Evolutionary conservation across 2,329 filamentous ascomycete genomes (phyloP), one percentile per base, ranked within the genome.

Genomic region (Monilinia polystroma): DNA sequence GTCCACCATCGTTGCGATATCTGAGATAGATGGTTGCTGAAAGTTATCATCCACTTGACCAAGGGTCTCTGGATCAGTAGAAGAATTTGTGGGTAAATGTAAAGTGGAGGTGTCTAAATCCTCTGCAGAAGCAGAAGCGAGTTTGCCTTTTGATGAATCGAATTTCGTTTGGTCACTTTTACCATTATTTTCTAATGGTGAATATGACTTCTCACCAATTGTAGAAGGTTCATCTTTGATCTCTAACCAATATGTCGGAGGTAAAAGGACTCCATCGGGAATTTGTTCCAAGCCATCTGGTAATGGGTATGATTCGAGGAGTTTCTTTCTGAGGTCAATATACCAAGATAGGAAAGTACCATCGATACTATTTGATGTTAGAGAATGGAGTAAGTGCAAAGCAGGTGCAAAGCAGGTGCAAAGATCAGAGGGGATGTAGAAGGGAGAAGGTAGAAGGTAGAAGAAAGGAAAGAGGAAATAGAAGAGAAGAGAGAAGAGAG

Each of bases 281-380:
- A 98, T 90, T 18, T 91, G 90, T 45, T 84, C 76, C 52, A 90
- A 69, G 2, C 84, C 87, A n/a, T 82, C 77, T 0, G 90, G 87
- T 0, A 94, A 82, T 16, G 93, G 92, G 72, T 87, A 90, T 16
- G 84, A 78, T 62, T 87, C 81, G 29, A 92, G 78, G 16, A 98
- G 79, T 70, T 86, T 83, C 63, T 86, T 84, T 69, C 85, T 85
- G 49, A 99, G 82, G 54, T 83, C 84, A 5, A 87, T 81, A 23
- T 87, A 84, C 93, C 93, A 97, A 10, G 89, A 86, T 58, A 94
- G 79, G 72, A 94, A 95, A 41, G 87, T 87, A 47, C 91, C 92
- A 75, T 97, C 93, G 47, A 93, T 87, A 0, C 93, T 94, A 67
- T 67, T 64, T 54, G 67, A 68, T 59, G 47, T 59, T 54, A 53